Evolutionary conservation across 2,329 filamentous ascomycete genomes (phyloP).

Genomic region (Diaporthe eres): DNA sequence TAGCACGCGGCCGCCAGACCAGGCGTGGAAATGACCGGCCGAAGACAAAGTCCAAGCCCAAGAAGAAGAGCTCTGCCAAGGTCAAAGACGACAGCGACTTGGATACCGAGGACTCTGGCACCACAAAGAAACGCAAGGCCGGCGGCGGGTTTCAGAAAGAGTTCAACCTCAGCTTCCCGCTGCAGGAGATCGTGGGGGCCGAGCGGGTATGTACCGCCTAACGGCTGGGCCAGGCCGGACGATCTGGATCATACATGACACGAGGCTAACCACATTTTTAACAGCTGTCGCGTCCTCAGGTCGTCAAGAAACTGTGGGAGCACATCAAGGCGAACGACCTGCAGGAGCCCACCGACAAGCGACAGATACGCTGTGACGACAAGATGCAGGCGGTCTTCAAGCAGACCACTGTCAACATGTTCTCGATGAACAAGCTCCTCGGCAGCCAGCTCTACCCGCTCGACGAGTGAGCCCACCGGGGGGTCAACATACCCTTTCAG

Average conservation of each 20-base stretch:
- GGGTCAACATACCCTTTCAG: background rate
- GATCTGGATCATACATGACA: background rate
- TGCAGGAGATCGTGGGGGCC: slow-evolving; percentile 80
- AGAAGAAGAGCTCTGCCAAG: slow-evolving; percentile 79
- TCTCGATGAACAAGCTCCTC: slow-evolving; percentile 98
- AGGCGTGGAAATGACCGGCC: slow-evolving; percentile 82
- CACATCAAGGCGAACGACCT: slow-evolving; percentile 92
- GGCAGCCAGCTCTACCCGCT: slow-evolving; percentile 90
- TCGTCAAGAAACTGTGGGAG: slow-evolving; percentile 96
- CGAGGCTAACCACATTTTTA: slow-evolving; percentile 43
- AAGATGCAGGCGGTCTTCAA: slow-evolving; percentile 94
- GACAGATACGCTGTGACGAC: slow-evolving; percentile 94
- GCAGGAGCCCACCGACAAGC: slow-evolving; percentile 91
- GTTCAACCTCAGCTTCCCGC: slow-evolving; percentile 78
- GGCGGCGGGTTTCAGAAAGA: slow-evolving; percentile 95
- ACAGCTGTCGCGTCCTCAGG: slow-evolving; percentile 91
- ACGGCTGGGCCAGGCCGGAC: background rate
- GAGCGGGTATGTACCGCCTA: slow-evolving; percentile 66
- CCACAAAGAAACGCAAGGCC: slow-evolving; percentile 82
- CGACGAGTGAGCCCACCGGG: slow-evolving; percentile 67
- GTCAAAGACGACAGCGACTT: slow-evolving; percentile 87
- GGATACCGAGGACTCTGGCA: slow-evolving; percentile 70
- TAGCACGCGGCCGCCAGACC: slow-evolving; percentile 71
- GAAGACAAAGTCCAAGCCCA: slow-evolving; percentile 57
- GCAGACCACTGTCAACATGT: slow-evolving; percentile 94